phyloP scores from a whole-genome alignment of 2,329 filamentous ascomycete species.

The Penicillium aurantiogriseum region DNA sequence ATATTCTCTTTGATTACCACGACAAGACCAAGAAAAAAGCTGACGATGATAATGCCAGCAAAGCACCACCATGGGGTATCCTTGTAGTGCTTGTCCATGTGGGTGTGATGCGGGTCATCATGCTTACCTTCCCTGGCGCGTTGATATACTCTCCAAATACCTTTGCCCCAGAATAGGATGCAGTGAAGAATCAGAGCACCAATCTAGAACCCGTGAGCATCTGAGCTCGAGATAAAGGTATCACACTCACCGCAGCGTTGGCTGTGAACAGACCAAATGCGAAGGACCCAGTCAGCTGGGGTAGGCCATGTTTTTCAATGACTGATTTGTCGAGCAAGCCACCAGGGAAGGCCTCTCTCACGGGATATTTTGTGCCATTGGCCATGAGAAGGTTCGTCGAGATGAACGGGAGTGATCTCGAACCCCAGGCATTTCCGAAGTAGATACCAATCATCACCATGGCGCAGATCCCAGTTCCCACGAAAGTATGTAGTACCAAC shows the following conservation, averaged over 20 bases:
- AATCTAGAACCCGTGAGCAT: slow-evolving; percentile 32
- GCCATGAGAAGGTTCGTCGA: slow-evolving; percentile 48
- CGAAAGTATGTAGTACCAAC: slow-evolving; percentile 48
- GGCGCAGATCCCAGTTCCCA: slow-evolving; percentile 52
- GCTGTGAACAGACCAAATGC: slow-evolving; percentile 57
- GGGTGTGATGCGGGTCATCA: slow-evolving; percentile 53
- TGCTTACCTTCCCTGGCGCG: slow-evolving; percentile 45
- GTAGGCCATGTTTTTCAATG: slow-evolving; percentile 47
- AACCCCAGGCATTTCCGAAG: slow-evolving; percentile 51
- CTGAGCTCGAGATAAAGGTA: not conserved
- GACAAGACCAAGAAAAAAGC: slow-evolving; percentile 28
- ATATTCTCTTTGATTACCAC: slow-evolving; percentile 33
- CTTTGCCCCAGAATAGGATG: slow-evolving; percentile 56
- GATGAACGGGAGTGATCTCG: slow-evolving; percentile 54
- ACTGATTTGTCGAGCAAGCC: slow-evolving; percentile 30
- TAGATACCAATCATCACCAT: slow-evolving; percentile 53
- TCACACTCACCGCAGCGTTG: slow-evolving; percentile 46
- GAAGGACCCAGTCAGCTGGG: slow-evolving; percentile 51
- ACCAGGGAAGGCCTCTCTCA: slow-evolving; percentile 41
- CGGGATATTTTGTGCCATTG: slow-evolving; percentile 45
- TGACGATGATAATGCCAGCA: slow-evolving; percentile 23
- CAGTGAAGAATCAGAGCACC: slow-evolving; percentile 56
- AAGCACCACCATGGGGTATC: slow-evolving; percentile 46
- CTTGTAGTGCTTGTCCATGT: slow-evolving; percentile 56
- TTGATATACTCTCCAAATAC: slow-evolving; percentile 50